These are phyloP conservation scores for Lactifluus volemus DNA, from an alignment of 768 basidiomycete genomes.

Conservation along the genomic window DNA sequence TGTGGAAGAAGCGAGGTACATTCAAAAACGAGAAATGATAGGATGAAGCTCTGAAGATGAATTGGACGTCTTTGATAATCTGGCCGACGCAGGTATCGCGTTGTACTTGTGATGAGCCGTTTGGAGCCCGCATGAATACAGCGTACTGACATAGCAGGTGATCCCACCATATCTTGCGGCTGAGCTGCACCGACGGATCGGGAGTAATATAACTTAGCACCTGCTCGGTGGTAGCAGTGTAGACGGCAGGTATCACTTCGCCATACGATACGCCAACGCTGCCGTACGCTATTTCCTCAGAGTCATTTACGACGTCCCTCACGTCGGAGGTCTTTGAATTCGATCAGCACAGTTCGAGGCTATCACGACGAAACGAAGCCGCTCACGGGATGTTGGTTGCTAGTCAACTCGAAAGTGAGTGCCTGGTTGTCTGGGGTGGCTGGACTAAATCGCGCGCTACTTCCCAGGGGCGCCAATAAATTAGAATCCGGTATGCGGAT, in stretches of 20 bases:
- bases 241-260: neutral
- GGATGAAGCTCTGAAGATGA: conserved; percentile 54
- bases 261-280: neutral
- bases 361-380: neutral
- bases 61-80: conserved; percentile 50
- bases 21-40: conserved; percentile 73
- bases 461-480: neutral
- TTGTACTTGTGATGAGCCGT: conserved; percentile 24
- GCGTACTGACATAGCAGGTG: conserved; percentile 50
- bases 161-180: conserved; percentile 76
- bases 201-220: conserved; percentile 20
- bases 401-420: neutral
- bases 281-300: neutral
- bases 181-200: conserved; percentile 58
- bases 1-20: conserved; percentile 55
- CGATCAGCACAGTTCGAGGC: neutral
- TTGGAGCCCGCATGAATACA: neutral
- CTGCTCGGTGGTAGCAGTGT: neutral
- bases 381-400: neutral
- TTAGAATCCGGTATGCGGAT: neutral
- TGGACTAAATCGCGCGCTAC: neutral
- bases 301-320: neutral
- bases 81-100: conserved; percentile 38
- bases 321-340: neutral
- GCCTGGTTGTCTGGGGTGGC: neutral